Conservation (phyloP, 371 early-diverging fungal genomes). For the Rozella allomycis region DNA sequence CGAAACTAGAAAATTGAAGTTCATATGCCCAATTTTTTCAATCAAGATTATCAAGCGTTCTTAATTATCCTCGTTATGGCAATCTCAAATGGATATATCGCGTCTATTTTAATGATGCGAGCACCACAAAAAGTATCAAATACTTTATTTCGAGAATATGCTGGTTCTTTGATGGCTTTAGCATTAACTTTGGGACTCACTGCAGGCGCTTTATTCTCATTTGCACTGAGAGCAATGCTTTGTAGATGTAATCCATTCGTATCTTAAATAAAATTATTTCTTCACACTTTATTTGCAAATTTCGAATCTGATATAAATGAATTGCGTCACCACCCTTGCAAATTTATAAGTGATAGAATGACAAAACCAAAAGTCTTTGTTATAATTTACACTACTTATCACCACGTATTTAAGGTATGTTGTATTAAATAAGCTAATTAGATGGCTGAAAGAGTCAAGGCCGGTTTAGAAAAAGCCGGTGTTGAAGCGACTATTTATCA, state of each 20-base stretch:
- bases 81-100: conserved; percentile 41
- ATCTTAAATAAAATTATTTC: not conserved
- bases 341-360: too few species aligned
- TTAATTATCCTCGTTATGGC: conserved; percentile 36
- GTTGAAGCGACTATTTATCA: conserved; percentile 42
- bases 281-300: too few species aligned
- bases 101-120: conserved; percentile 47
- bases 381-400: conserved; percentile 43
- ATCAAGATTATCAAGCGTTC: too few species aligned
- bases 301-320: too few species aligned
- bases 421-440: too few species aligned
- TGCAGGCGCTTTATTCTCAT: conserved; percentile 35
- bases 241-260: not conserved
- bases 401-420: too few species aligned
- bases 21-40: too few species aligned
- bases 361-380: conserved; percentile 37
- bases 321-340: too few species aligned
- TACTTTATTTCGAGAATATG: conserved; percentile 17
- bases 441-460: conserved; percentile 38
- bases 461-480: conserved; percentile 29
- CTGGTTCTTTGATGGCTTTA: conserved; percentile 45
- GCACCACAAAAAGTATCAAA: conserved; percentile 35
- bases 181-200: conserved; percentile 44
- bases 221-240: conserved; percentile 12
- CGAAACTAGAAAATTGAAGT: too few species aligned